These are phyloP conservation scores for Dothiorella sarmentorum DNA, from an alignment of 2,329 filamentous ascomycete genomes.

Conservation along the genomic window DNA sequence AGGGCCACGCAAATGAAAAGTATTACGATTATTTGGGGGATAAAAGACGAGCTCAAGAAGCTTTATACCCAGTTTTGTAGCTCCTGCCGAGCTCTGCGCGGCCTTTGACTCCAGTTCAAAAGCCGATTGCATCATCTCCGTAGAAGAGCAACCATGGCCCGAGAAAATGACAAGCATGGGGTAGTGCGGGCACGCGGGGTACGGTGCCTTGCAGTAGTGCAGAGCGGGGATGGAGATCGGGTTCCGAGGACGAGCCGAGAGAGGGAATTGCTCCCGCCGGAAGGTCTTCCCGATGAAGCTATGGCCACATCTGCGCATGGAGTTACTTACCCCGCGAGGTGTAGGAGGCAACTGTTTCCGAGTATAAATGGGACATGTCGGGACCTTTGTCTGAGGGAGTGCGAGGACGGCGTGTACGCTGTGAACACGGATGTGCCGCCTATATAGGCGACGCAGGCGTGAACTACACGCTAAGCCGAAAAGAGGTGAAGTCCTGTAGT, in stretches of 20 bases:
- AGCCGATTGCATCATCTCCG: neutral
- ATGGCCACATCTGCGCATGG: neutral
- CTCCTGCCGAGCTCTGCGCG: neutral
- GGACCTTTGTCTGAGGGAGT: too few species aligned
- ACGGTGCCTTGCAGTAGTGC: constrained; percentile 9
- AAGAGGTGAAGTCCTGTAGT: too few species aligned
- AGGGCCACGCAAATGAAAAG: neutral
- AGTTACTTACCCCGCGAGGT: neutral
- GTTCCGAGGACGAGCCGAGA: neutral
- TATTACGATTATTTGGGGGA: neutral
- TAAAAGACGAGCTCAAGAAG: neutral
- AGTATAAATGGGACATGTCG: neutral
- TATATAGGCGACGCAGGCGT: too few species aligned
- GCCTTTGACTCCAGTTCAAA: neutral
- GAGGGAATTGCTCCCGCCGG: neutral
- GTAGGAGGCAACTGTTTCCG: neutral
- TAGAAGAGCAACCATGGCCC: neutral
- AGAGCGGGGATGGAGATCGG: neutral
- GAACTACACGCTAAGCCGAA: too few species aligned
- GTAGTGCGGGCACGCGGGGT: constrained; percentile 11
- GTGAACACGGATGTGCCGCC: too few species aligned
- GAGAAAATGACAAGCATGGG: neutral
- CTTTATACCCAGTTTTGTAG: constrained; percentile 8
- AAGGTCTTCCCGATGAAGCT: neutral
- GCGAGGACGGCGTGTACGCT: too few species aligned